phyloP scores from a whole-genome alignment of 768 basidiomycete species.

The Tulasnella sp. region DNA sequence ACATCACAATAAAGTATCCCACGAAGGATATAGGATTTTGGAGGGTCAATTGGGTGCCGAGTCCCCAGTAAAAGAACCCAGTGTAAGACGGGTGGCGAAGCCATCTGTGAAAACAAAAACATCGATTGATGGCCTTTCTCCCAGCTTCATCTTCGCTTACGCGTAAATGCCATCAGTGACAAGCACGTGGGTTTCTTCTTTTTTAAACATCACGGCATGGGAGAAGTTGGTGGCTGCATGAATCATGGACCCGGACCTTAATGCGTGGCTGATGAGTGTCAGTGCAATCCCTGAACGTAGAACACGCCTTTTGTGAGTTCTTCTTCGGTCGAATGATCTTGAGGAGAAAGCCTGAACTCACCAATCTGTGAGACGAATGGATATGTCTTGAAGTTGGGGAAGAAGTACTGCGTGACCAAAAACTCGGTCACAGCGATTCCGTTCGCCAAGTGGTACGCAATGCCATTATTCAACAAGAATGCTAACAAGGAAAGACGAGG shows the following conservation, averaged over 20 bases:
- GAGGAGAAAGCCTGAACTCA: slow-evolving; percentile 34
- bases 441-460: slow-evolving; percentile 81
- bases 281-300: slow-evolving; percentile 54
- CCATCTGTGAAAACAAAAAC: slow-evolving; percentile 49
- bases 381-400: slow-evolving; percentile 58
- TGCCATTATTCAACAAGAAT: slow-evolving; percentile 88
- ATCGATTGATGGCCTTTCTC: neutral
- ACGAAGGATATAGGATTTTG: slow-evolving; percentile 78
- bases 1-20: slow-evolving; percentile 63
- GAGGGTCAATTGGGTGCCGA: slow-evolving; percentile 88
- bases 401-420: slow-evolving; percentile 62
- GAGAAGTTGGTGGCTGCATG: slow-evolving; percentile 93
- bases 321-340: neutral
- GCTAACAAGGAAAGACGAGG: slow-evolving; percentile 48
- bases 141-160: slow-evolving; percentile 49
- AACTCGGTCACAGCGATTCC: slow-evolving; percentile 75
- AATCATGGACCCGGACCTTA: slow-evolving; percentile 93
- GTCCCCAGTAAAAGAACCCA: slow-evolving; percentile 97
- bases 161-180: slow-evolving; percentile 88
- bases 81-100: slow-evolving; percentile 94
- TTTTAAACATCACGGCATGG: slow-evolving; percentile 75
- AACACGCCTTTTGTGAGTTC: neutral
- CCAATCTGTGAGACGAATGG: slow-evolving; percentile 60
- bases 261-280: slow-evolving; percentile 64
- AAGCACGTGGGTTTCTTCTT: slow-evolving; percentile 67